A percentile compares a stretch with the other conserved stretches of the same genome.
These are phyloP conservation scores for Huntiella savannae DNA, from an alignment of 2,329 filamentous ascomycete species.

Conservation along the genomic window DNA sequence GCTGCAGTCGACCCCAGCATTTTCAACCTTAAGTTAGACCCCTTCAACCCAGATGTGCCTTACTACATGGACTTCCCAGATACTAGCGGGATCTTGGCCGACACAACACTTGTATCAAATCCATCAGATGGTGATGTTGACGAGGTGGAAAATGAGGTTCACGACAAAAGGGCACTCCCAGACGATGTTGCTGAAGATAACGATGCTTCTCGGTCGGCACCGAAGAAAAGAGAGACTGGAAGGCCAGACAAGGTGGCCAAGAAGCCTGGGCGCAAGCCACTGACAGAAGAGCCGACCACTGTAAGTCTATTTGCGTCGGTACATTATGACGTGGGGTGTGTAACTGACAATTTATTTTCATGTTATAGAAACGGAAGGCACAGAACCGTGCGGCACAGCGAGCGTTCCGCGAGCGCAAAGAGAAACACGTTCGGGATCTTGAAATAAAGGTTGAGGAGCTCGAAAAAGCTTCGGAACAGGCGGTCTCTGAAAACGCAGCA, in stretches of 20 bases:
- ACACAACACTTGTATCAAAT: slow-evolving; percentile 43
- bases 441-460: slow-evolving; percentile 60
- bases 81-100: slow-evolving; percentile 26
- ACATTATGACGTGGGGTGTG: not conserved
- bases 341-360: not conserved
- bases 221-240: slow-evolving; percentile 27
- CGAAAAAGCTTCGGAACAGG: slow-evolving; percentile 64
- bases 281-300: slow-evolving; percentile 87
- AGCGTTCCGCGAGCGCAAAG: slow-evolving; percentile 86
- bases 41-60: slow-evolving; percentile 49
- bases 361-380: slow-evolving; percentile 70
- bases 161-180: slow-evolving; percentile 55
- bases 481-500: slow-evolving; percentile 69
- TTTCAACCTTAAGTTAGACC: too few relatives aligned
- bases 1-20: slow-evolving; percentile 31
- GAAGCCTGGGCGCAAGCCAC: slow-evolving; percentile 89
- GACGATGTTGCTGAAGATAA: slow-evolving; percentile 47
- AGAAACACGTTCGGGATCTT: slow-evolving; percentile 71
- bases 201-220: slow-evolving; percentile 15
- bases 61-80: slow-evolving; percentile 50
- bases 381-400: slow-evolving; percentile 86
- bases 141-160: slow-evolving; percentile 18
- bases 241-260: slow-evolving; percentile 74
- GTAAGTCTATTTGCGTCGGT: slow-evolving; percentile 36
- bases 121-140: slow-evolving; percentile 37